Percentiles rank a stretch among this genome's conserved stretches.
Evolutionary conservation across 371 early-diverging fungal genomes (phyloP).

Genomic region (Rhizopus microsporus): DNA sequence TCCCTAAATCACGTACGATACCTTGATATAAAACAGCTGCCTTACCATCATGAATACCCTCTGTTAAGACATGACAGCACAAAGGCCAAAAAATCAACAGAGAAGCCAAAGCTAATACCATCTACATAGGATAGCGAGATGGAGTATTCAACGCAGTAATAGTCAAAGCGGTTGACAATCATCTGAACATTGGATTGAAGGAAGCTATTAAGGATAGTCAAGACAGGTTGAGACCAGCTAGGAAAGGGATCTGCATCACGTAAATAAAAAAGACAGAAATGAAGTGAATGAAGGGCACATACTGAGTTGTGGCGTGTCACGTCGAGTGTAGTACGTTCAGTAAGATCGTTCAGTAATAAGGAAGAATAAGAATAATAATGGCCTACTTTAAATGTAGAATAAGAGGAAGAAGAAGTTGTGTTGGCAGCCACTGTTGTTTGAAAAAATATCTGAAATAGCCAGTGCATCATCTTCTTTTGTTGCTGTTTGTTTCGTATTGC

Average conservation of each 20-base stretch:
- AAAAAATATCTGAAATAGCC: too few species aligned
- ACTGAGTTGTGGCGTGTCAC: slow-evolving; percentile 46
- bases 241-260: slow-evolving; percentile 38
- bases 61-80: slow-evolving; percentile 35
- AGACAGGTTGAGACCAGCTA: slow-evolving; percentile 32
- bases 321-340: slow-evolving; percentile 22
- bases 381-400: too few species aligned
- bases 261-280: slow-evolving; percentile 39
- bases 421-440: too few species aligned
- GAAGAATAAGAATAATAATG: too few species aligned
- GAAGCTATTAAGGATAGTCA: slow-evolving; percentile 28
- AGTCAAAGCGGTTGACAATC: slow-evolving; percentile 43
- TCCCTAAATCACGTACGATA: slow-evolving; percentile 42
- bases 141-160: slow-evolving; percentile 50
- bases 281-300: slow-evolving; percentile 40
- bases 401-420: too few species aligned
- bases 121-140: slow-evolving; percentile 48
- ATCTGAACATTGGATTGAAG: slow-evolving; percentile 31
- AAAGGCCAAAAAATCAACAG: slow-evolving; percentile 51
- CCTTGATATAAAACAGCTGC: slow-evolving; percentile 47
- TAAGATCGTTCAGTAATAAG: too few species aligned
- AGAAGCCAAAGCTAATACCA: slow-evolving; percentile 47
- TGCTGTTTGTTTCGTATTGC: too few species aligned
- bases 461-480: too few species aligned
- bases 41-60: slow-evolving; percentile 46